A percentile compares a stretch with the other conserved stretches of the same genome.
Conservation (phyloP, 768 basidiomycete species). For the Hysterangium stoloniferum region DNA sequence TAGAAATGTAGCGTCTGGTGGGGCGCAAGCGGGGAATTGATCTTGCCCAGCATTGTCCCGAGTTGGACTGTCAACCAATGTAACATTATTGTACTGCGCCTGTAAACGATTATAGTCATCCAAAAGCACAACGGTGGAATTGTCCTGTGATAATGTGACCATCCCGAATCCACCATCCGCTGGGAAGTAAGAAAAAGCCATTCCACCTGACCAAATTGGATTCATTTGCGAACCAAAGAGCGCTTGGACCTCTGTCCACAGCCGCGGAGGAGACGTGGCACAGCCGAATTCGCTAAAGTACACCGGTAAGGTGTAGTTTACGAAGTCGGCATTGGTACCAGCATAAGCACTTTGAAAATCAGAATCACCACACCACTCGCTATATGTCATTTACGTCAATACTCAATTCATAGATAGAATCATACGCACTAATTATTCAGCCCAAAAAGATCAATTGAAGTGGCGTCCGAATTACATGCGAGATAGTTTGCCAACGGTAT, state of each 20-base stretch:
- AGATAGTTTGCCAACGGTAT: conserved; percentile 68
- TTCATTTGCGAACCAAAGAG: conserved; percentile 70
- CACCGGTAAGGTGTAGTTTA: conserved; percentile 63
- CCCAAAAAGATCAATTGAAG: conserved; percentile 79
- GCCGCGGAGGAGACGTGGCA: conserved; percentile 49
- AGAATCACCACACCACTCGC: conserved; percentile 76
- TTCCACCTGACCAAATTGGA: conserved; percentile 77
- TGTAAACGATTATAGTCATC: conserved; percentile 62
- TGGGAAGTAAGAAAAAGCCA: conserved; percentile 89
- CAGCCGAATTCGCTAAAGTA: conserved; percentile 91
- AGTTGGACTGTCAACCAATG: conserved; percentile 55
- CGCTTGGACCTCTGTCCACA: conserved; percentile 74
- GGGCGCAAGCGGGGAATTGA: conserved; percentile 54
- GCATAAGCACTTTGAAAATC: conserved; percentile 46
- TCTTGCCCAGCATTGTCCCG: conserved; percentile 43
- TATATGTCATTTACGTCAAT: too few relatives aligned
- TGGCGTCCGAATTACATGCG: conserved; percentile 62
- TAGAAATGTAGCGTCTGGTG: conserved; percentile 47
- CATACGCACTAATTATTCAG: conserved; percentile 76
- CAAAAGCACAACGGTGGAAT: conserved; percentile 55
- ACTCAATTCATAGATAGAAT: too few relatives aligned
- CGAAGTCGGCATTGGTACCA: conserved; percentile 21
- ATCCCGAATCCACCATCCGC: conserved; percentile 78
- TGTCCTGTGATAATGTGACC: conserved; percentile 65
- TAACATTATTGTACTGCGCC: conserved; percentile 49